phyloP scores from a whole-genome alignment of 148 eudicot species.

The Chenopodium berlandieri region DNA sequence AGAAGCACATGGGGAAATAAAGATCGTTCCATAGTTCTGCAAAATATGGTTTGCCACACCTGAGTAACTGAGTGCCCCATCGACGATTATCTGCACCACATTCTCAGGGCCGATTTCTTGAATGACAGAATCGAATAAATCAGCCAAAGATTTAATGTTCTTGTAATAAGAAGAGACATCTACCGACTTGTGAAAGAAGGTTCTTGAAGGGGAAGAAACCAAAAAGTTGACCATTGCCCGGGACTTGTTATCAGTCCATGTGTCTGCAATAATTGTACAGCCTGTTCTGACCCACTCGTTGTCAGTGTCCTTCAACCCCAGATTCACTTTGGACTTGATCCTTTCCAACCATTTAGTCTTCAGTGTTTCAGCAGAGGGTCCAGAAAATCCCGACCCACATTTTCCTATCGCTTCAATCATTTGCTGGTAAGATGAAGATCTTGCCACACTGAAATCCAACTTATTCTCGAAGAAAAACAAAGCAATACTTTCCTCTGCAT shows the following conservation, averaged over 20 bases:
- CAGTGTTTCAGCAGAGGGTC: slow-evolving; percentile 77
- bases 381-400: slow-evolving; percentile 61
- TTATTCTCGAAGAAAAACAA: slow-evolving; percentile 88
- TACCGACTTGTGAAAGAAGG: slow-evolving; percentile 89
- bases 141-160: slow-evolving; percentile 61
- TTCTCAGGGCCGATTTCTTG: slow-evolving; percentile 85
- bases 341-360: slow-evolving; percentile 71
- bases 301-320: slow-evolving; percentile 67
- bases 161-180: slow-evolving; percentile 80
- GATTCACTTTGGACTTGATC: slow-evolving; percentile 61
- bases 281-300: slow-evolving; percentile 90
- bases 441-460: slow-evolving; percentile 77
- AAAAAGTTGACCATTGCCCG: slow-evolving; percentile 79
- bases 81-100: slow-evolving; percentile 82
- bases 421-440: slow-evolving; percentile 74
- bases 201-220: slow-evolving; percentile 92
- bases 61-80: slow-evolving; percentile 58
- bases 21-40: slow-evolving; percentile 65
- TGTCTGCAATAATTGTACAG: slow-evolving; percentile 86
- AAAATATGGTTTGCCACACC: slow-evolving; percentile 75
- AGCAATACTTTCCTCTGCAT: slow-evolving; percentile 80
- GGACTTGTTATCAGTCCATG: slow-evolving; percentile 93
- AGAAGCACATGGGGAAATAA: slow-evolving; percentile 91
- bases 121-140: slow-evolving; percentile 78
- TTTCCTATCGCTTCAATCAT: slow-evolving; percentile 81